Percentiles rank a stretch among this genome's conserved stretches.
Evolutionary conservation across 73 alveolate genomes (phyloP).

Genomic region (Blepharisma stoltei): DNA sequence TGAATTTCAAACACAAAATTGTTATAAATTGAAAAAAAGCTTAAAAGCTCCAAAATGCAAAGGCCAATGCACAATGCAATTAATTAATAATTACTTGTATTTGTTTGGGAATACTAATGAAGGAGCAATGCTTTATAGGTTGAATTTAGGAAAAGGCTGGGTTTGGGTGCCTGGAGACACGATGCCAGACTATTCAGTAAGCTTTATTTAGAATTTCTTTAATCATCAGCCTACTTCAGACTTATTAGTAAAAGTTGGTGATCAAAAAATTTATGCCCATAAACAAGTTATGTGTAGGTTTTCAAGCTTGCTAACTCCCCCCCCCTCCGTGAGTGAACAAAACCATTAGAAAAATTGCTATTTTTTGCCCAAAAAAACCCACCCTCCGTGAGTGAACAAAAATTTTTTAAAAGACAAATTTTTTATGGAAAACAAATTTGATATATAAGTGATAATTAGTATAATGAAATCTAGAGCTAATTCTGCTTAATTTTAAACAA

Average conservation of each 20-base stretch:
- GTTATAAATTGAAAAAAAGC: slow-evolving; percentile 9
- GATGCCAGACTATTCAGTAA: slow-evolving; percentile 20
- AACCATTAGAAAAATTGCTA: no score
- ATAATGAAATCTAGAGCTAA: no score
- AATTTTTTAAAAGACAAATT: no score
- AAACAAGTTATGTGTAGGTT: not conserved
- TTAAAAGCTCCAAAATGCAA: slow-evolving; percentile 17
- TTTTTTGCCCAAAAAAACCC: no score
- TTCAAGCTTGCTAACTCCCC: not conserved
- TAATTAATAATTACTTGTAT: not conserved
- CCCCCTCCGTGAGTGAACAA: no score
- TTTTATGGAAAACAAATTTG: no score
- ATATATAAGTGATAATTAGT: no score
- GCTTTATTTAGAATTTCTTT: not conserved
- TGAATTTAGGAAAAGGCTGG: slow-evolving; percentile 25
- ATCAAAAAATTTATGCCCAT: slow-evolving; percentile 12
- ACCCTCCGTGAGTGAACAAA: no score
- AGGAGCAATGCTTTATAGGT: not conserved
- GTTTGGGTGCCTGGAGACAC: slow-evolving; percentile 3
- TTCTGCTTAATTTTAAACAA: no score
- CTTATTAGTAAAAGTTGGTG: not conserved
- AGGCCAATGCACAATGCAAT: slow-evolving; percentile 31
- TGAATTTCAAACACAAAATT: not conserved
- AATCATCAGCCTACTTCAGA: slow-evolving; percentile 23
- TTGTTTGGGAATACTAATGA: slow-evolving; percentile 10